Base-by-base conservation (phyloP, 257 asterid genomes). In the Vinca minor region DNA sequence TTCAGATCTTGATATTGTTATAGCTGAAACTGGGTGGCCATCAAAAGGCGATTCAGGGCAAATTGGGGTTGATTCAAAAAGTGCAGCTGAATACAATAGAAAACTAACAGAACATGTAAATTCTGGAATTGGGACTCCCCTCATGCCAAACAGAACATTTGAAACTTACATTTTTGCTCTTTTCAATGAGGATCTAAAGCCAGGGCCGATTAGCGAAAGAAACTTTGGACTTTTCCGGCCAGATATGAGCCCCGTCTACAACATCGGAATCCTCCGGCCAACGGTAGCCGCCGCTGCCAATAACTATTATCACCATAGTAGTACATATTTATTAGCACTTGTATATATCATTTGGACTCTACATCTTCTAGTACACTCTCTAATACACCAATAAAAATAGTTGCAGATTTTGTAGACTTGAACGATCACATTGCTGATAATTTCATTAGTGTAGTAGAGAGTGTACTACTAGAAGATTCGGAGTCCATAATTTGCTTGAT, bases 161-260 rank as follows among this genome's bases (percentile, higher is more conserved):
- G 86, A 81, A 38, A 73, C 83, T 0, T 81, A 75, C 76, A 78
- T 81, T 67, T 81, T 81, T 8, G 73, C 83, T 0, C 79, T 81
- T 8, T 81, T 81, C 56, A 83, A 87, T 13, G 95, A 87, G 64
- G 81, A 87, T 68, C n/a, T 79, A 46, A 87, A 85, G 72, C 89
- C 91, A 15, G 94, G 91, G 52, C 94, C 94, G 23, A 70, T 69
- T 0, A 78, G 81, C 28, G 94, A 87, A 66, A 81, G 89, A 76
- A 81, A 83, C 65, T 87, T 83, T n/a, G 95, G 95, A 3, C 69
- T 87, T 44, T 76, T 77, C 71, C 79, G 34, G 45, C 77, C 77
- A 21, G 70, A 59, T 23, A 57, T 75, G 71, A 77, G 78, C 25
- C 87, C 89, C 0, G 87, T 82, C 29, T 87, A 84, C 67, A 65